Evolutionary conservation across 2,329 filamentous ascomycete species (phyloP).

Genomic region (Leptographium lundbergii): DNA sequence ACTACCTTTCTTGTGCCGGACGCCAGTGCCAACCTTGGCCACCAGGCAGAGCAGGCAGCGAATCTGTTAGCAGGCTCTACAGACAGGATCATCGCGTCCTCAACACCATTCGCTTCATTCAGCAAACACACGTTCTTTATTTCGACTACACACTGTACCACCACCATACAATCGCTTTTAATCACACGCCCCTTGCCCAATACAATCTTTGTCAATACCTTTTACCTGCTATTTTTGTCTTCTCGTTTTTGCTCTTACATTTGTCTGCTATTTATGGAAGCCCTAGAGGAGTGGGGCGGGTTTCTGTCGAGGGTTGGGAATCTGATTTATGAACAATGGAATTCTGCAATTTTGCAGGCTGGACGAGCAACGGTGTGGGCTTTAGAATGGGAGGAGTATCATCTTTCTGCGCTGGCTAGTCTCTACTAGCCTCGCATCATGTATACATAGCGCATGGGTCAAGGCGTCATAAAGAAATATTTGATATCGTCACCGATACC

Average conservation of each 20-base stretch:
- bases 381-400: neutral
- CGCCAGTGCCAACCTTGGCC: neutral
- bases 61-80: neutral
- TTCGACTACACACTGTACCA: constrained; percentile 12
- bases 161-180: constrained; percentile 13
- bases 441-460: constrained; percentile 8
- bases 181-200: constrained; percentile 5
- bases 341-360: neutral
- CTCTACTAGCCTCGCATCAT: neutral
- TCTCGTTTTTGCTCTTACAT: neutral
- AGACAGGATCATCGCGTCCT: neutral
- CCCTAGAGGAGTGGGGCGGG: neutral
- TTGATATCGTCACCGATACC: constrained; percentile 8
- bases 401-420: neutral
- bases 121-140: constrained; percentile 2
- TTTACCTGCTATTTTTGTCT: neutral
- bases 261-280: neutral
- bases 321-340: neutral
- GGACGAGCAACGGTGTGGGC: neutral
- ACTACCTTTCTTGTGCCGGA: neutral
- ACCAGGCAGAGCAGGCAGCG: neutral
- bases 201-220: constrained; percentile 1
- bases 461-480: constrained; percentile 7
- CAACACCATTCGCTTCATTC: constrained; percentile 7
- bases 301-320: neutral